Conservation (phyloP, 2,329 filamentous ascomycete species). For the Waltergamsia citrina region DNA sequence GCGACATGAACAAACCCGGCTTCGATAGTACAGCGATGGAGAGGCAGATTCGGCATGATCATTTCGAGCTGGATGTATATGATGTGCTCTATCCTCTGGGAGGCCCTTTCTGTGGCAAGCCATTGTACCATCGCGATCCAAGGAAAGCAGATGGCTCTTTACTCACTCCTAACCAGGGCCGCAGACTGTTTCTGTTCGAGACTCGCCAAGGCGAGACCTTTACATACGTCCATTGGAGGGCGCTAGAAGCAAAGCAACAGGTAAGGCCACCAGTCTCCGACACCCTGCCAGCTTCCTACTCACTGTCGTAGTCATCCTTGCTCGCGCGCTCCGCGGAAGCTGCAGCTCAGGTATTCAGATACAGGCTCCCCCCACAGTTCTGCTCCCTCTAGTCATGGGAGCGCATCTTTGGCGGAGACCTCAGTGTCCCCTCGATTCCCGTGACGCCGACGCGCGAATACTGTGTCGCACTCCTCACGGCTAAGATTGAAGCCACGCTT, state of each 20-base stretch:
- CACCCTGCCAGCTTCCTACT: background rate
- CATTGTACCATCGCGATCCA: slow-evolving; percentile 6
- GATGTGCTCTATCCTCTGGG: slow-evolving; percentile 2
- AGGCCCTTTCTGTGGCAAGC: background rate
- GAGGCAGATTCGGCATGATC: slow-evolving; percentile 1
- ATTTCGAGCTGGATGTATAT: slow-evolving; percentile 8
- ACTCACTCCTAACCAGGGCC: slow-evolving; percentile 4
- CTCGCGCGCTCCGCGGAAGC: slow-evolving; percentile 9
- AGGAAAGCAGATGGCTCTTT: background rate
- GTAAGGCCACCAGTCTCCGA: background rate
- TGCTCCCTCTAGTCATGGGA: slow-evolving; percentile 10
- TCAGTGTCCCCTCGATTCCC: slow-evolving; percentile 9
- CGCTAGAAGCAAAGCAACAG: slow-evolving; percentile 3
- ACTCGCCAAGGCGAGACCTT: slow-evolving; percentile 4
- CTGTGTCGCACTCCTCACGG: slow-evolving; percentile 12
- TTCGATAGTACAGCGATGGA: background rate
- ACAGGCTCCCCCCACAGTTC: slow-evolving; percentile 8
- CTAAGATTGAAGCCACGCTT: slow-evolving; percentile 18
- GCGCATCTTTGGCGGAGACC: slow-evolving; percentile 13
- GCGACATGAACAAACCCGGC: slow-evolving; percentile 4
- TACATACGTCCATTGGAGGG: slow-evolving; percentile 6
- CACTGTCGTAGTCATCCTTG: background rate
- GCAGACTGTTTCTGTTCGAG: slow-evolving; percentile 7
- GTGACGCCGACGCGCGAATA: slow-evolving; percentile 18
- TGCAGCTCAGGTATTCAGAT: slow-evolving; percentile 11